Evolutionary conservation across 805 yeast species (phyloP), one percentile per base, ranked within the genome.

Genomic region (Brettanomyces nanus): DNA sequence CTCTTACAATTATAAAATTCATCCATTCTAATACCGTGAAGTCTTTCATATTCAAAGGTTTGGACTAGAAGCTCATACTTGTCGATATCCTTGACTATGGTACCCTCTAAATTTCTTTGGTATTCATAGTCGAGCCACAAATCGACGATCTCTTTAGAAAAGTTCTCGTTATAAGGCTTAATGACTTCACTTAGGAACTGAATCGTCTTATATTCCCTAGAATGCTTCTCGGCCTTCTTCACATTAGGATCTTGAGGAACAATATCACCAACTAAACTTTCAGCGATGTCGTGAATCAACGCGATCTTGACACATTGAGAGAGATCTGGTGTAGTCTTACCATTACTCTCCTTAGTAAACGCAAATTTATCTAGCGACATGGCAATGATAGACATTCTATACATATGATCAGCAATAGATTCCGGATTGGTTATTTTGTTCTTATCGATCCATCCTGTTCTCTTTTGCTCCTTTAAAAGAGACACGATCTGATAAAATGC

Each of bases 381-480:
- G 18, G 90, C 68, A 31, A 86, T 75, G 17, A 89, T 65, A 4
- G 86, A 77, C 96, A 90, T 89, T 40, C 98, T 69, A 56, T 90
- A 89, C 95, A 89, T 89, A 59, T 90, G 97, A 60, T 89, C 97
- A n/a, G 85, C 73, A 36, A 87, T 86, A 36, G 83, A 74, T 59
- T 86, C 85, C 3, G 80, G 77, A 19, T 65, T 50, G 1, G 66
- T 66, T 14, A 66, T 54, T 9, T 74, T 71, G n/a, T n/a, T n/a
- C 51, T 75, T 76, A 54, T 86, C 90, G 17, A 90, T 60, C 97
- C 97, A 90, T 2, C 98, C 98, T 0, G 98, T 90, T 56, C 98
- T 72, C 48, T 71, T 77, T 53, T 85, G 90, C 4, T 76, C 66
- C 59, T 90, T 90, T 49, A 90, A 66, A 25, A 77, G 67, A 36